A percentile compares a stretch with the other conserved stretches of the same genome.
Evolutionary conservation across 768 basidiomycete genomes (phyloP).

Genomic region (Tylopilus sp.): DNA sequence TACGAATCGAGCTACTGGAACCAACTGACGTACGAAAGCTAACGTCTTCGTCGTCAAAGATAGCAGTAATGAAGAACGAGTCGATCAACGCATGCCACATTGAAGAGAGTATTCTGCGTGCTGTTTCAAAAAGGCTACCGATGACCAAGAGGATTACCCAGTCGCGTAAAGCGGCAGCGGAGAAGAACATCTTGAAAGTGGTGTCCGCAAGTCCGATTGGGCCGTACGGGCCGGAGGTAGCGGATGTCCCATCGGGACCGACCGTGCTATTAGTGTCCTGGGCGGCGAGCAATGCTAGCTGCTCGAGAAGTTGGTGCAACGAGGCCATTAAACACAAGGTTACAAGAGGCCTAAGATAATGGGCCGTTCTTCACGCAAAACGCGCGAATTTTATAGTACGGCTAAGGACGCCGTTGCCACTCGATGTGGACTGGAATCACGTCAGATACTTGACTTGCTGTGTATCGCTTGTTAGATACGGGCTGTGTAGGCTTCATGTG

Average conservation of each 20-base stretch:
- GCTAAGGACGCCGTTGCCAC: background rate
- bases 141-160: constrained; percentile 63
- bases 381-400: constrained; percentile 11
- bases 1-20: background rate
- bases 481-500: too few relatives aligned
- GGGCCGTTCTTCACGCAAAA: background rate
- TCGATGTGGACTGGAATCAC: too few relatives aligned
- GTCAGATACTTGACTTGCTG: too few relatives aligned
- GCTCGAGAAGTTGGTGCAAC: constrained; percentile 30
- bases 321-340: constrained; percentile 19
- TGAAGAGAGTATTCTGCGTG: constrained; percentile 44
- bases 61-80: constrained; percentile 60
- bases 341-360: background rate
- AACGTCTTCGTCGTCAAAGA: constrained; percentile 56
- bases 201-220: constrained; percentile 32
- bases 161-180: constrained; percentile 54
- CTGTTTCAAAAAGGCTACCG: constrained; percentile 59
- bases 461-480: too few relatives aligned
- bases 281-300: constrained; percentile 24
- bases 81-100: constrained; percentile 44
- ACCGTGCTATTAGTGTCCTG: constrained; percentile 7
- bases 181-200: constrained; percentile 44
- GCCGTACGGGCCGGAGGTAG: constrained; percentile 8
- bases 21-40: constrained; percentile 45
- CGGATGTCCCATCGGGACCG: constrained; percentile 14